Percentiles rank a stretch among this genome's conserved stretches.
phyloP scores from a whole-genome alignment of 176 grass and related monocot species.

The Stipa capillata region DNA sequence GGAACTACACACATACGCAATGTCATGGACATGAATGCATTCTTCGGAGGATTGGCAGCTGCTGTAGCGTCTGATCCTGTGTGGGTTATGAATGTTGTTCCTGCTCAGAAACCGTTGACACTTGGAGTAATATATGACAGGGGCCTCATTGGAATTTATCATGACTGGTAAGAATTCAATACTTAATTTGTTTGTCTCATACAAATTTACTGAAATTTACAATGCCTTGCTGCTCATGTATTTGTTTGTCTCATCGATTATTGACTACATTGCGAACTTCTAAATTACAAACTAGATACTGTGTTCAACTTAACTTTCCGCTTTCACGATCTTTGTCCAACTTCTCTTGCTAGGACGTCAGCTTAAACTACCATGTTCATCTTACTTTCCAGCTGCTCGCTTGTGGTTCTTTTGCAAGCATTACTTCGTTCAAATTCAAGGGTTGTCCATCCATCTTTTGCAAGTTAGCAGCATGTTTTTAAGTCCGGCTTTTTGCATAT shows the following conservation, averaged over 20 bases:
- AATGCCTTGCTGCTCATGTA: background rate
- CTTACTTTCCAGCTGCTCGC: background rate
- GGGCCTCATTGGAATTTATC: conserved; percentile 77
- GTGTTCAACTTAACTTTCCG: background rate
- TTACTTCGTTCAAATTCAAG: background rate
- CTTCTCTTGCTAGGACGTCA: background rate
- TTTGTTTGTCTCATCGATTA: background rate
- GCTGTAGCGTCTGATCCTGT: conserved; percentile 62
- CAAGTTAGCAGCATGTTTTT: background rate
- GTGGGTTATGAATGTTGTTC: conserved; percentile 98
- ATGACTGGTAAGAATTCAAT: conserved; percentile 48
- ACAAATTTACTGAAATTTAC: background rate
- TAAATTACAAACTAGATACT: background rate
- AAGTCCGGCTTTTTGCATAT: background rate
- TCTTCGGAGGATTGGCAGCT: conserved; percentile 73
- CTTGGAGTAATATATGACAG: conserved; percentile 69
- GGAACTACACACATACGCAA: conserved; percentile 52
- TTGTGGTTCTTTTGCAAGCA: background rate
- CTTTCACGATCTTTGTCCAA: background rate
- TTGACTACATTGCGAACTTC: background rate
- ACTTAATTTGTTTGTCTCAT: background rate
- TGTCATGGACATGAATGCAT: conserved; percentile 96
- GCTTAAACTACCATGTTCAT: background rate
- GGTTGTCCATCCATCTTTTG: background rate
- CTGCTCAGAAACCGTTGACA: conserved; percentile 57